A percentile compares a stretch with the other conserved stretches of the same genome.
Conservation (phyloP, 495 filamentous ascomycete genomes). For the Aspergillus indologenus region DNA sequence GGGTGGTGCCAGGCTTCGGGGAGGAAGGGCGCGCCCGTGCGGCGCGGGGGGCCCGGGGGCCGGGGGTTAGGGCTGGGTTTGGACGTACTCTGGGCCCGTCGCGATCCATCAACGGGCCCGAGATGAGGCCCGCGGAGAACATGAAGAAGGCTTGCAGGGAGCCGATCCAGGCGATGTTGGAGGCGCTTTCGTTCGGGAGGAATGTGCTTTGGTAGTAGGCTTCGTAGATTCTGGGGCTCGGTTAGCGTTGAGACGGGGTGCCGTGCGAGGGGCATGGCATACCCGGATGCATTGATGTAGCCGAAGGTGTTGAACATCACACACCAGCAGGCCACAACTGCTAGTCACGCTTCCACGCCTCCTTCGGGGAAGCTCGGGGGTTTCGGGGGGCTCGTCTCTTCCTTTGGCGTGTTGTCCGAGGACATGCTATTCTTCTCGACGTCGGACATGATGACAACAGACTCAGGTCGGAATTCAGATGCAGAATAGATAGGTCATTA, state of each 20-base stretch:
- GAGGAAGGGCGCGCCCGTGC: constrained; percentile 12
- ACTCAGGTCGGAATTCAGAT: neutral
- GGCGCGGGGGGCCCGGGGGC: constrained; percentile 20
- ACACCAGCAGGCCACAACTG: constrained; percentile 54
- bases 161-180: constrained; percentile 46
- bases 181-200: constrained; percentile 19
- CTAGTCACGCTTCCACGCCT: constrained; percentile 54
- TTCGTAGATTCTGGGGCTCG: constrained; percentile 23
- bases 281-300: constrained; percentile 52
- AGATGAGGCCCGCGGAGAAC: constrained; percentile 25
- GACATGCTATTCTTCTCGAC: neutral
- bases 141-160: constrained; percentile 37
- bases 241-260: neutral
- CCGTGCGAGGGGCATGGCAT: constrained; percentile 5
- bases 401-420: neutral
- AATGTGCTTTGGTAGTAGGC: constrained; percentile 27
- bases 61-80: constrained; percentile 36
- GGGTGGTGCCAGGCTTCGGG: constrained; percentile 13
- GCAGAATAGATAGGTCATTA: no score
- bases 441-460: neutral
- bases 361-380: constrained; percentile 43
- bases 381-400: neutral
- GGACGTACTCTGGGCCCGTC: constrained; percentile 42
- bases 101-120: constrained; percentile 28
- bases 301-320: constrained; percentile 57